Evolutionary conservation across 129 eudicot genomes (phyloP).

Genomic region (Silybum marianum): DNA sequence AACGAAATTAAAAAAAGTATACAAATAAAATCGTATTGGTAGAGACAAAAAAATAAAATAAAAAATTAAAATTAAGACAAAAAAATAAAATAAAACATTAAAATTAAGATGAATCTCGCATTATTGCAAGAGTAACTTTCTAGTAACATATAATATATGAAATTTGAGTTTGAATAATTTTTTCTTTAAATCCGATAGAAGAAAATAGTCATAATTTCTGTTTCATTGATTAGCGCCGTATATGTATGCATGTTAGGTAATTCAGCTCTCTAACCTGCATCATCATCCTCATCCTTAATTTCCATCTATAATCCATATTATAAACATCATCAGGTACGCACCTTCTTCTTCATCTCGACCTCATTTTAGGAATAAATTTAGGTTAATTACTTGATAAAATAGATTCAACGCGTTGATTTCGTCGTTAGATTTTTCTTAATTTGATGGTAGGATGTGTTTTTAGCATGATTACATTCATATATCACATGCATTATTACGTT

Average conservation of each 20-base stretch:
- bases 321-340: conserved; percentile 25
- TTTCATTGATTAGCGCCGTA: neutral
- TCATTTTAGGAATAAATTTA: conserved; percentile 14
- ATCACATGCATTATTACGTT: conserved; percentile 10
- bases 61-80: no score
- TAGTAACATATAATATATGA: no score
- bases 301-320: conserved; percentile 19
- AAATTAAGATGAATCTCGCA: no score
- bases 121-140: no score
- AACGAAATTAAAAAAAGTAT: no score
- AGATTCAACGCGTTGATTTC: conserved; percentile 4
- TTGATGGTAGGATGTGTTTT: conserved; percentile 9
- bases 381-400: neutral
- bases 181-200: neutral
- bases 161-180: neutral
- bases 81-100: no score
- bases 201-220: neutral
- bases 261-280: conserved; percentile 19
- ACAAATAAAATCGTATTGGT: no score
- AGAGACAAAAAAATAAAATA: no score
- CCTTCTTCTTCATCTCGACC: neutral
- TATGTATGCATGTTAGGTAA: neutral
- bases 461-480: conserved; percentile 3
- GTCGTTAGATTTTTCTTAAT: neutral
- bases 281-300: neutral